Evolutionary conservation across 768 basidiomycete species (phyloP).

Genomic region (Glaciozyma martinii): DNA sequence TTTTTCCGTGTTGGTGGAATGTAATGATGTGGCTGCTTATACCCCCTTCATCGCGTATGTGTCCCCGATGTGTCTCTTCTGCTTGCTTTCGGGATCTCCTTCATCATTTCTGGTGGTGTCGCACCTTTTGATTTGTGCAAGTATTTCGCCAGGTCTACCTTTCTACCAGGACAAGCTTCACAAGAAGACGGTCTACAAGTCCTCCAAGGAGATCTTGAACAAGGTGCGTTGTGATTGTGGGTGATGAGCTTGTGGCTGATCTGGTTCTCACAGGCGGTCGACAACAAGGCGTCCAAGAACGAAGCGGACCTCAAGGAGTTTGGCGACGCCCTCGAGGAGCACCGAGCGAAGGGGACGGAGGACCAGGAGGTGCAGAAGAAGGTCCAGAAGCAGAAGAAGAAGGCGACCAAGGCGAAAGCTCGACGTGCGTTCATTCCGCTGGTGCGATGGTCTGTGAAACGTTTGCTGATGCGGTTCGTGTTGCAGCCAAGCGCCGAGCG

Average conservation of each 20-base stretch:
- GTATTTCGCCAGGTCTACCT: constrained; percentile 52
- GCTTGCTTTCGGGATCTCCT: too few relatives aligned
- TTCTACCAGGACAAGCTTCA: constrained; percentile 95
- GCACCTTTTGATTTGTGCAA: too few relatives aligned
- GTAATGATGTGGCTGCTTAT: too few relatives aligned
- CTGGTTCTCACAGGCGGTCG: constrained; percentile 54
- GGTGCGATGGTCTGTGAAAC: too few relatives aligned
- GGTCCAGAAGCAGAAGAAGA: constrained; percentile 20
- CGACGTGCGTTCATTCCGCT: constrained; percentile 3
- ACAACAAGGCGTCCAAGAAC: constrained; percentile 85
- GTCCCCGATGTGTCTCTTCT: too few relatives aligned
- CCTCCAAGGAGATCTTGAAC: constrained; percentile 79
- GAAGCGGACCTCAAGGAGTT: constrained; percentile 93
- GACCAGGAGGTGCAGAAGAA: constrained; percentile 54
- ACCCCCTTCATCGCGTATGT: too few relatives aligned
- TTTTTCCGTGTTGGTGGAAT: too few relatives aligned
- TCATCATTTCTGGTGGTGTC: too few relatives aligned
- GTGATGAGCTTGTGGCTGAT: neutral
- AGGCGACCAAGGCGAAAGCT: constrained; percentile 1
- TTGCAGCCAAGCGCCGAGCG: neutral
- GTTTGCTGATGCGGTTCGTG: neutral
- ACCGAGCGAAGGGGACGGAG: constrained; percentile 75
- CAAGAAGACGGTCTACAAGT: constrained; percentile 66
- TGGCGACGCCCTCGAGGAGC: constrained; percentile 74
- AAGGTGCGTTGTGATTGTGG: constrained; percentile 60